Conservation (phyloP, 164 flowering plant species). For the Litsea cubeba region DNA sequence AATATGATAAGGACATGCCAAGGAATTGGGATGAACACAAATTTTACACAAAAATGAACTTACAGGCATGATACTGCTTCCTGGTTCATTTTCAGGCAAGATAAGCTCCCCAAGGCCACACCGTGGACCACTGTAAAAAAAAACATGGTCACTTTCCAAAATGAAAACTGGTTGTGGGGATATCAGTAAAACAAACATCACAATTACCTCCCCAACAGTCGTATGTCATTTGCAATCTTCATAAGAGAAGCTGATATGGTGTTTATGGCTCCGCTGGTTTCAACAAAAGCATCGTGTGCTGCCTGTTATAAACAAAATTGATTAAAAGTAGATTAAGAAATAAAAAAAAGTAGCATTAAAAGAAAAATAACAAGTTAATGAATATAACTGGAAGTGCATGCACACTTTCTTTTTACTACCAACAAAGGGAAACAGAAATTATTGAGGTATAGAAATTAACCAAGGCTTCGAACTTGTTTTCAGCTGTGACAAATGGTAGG, state of each 20-base stretch:
- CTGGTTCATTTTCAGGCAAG: constrained; percentile 99
- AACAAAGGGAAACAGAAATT: neutral
- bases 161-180: neutral
- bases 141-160: constrained; percentile 3
- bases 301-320: constrained; percentile 42
- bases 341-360: neutral
- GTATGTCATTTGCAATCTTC: constrained; percentile 95
- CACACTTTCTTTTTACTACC: neutral
- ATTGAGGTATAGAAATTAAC: constrained; percentile 31
- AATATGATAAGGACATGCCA: neutral
- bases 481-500: constrained; percentile 92
- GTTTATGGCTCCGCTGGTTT: constrained; percentile 94
- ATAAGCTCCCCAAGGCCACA: constrained; percentile 97
- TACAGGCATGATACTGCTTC: constrained; percentile 99
- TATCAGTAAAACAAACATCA: neutral
- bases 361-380: neutral
- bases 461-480: constrained; percentile 98
- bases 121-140: constrained; percentile 80
- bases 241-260: constrained; percentile 84
- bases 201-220: constrained; percentile 77
- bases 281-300: constrained; percentile 98
- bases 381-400: neutral
- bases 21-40: neutral
- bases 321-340: neutral
- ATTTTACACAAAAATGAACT: neutral